Evolutionary conservation across 805 yeast genomes (phyloP), one percentile per base, ranked within the genome.

Genomic region (Kazachstania bromeliacearum): DNA sequence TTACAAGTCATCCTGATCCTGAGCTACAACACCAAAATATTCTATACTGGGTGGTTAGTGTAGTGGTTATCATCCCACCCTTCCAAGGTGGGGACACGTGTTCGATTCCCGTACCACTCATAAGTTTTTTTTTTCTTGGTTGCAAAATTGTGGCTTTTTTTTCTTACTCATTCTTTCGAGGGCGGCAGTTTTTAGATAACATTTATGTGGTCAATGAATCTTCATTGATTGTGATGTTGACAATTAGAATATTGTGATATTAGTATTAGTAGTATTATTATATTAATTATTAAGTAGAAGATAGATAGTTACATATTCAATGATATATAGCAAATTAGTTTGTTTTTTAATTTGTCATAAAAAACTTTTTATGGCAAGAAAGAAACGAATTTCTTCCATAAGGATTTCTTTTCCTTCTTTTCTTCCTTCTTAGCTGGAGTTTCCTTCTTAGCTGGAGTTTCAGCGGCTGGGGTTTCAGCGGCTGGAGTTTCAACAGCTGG

Each of bases 61-160:
- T 79, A 80, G 84, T 77, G 88, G 89, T 76, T 77, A 80, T 76
- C 84, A 80, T 79, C 68, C 76, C 74, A 76, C 85, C 87, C 87
- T 80, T 81, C 88, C 88, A 80, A 81, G 88, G 85, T 76, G 75
- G 79, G 68, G 88, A 75, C 85, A 78, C 73, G 88, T 87, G 89
- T 80, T 80, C 89, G 87, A 80, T 77, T 80, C 89, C 81, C 59
- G 57, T 55, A 55, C 59, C 59, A 57, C 57, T 55, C 61, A 55
- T n/a, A n/a, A n/a, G 16, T 16, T n/a, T 19, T 19, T 7, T 12
- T n/a, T n/a, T n/a, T n/a, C n/a, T n/a, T n/a, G n/a, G n/a, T n/a
- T n/a, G n/a, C n/a, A n/a, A n/a, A n/a, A n/a, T n/a, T n/a, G n/a
- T n/a, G n/a, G n/a, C n/a, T n/a, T n/a, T n/a, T n/a, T n/a, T n/a